Percentiles rank a stretch among this genome's conserved stretches.
phyloP scores from a whole-genome alignment of 441 rosid species.

The Croton setiger region DNA sequence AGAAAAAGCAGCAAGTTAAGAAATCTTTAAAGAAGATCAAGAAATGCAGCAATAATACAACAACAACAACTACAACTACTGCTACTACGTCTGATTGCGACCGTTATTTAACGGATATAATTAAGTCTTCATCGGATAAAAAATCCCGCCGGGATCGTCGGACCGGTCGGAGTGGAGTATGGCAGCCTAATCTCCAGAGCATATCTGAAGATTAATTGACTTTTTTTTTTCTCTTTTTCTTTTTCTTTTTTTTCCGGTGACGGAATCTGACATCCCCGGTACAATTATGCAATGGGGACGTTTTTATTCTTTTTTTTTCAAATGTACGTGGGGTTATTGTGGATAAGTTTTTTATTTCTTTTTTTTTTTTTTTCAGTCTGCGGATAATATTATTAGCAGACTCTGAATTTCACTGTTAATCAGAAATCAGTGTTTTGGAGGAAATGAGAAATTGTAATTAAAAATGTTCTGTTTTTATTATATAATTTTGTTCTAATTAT shows the following conservation, averaged over 20 bases:
- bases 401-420: constrained; percentile 21
- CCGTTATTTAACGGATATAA: constrained; percentile 26
- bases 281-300: constrained; percentile 14
- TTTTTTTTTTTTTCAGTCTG: constrained; percentile 31
- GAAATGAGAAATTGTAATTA: constrained; percentile 24
- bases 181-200: constrained; percentile 75
- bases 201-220: constrained; percentile 70
- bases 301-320: no score
- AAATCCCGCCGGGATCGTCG: constrained; percentile 44
- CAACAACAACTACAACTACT: not conserved
- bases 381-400: constrained; percentile 39
- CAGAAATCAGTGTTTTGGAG: not conserved
- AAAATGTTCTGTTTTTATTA: not conserved
- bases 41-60: not conserved
- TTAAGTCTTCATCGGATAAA: constrained; percentile 27
- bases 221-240: no score
- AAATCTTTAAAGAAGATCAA: constrained; percentile 26
- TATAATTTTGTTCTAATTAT: not conserved
- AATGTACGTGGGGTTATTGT: constrained; percentile 20
- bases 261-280: constrained; percentile 17
- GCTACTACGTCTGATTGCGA: constrained; percentile 29
- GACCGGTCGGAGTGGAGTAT: constrained; percentile 38
- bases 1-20: constrained; percentile 31
- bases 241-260: constrained; percentile 18
- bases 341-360: constrained; percentile 20